These are phyloP conservation scores for Nevesoporus exiguus DNA, from an alignment of 768 basidiomycete species.

Conservation along the genomic window DNA sequence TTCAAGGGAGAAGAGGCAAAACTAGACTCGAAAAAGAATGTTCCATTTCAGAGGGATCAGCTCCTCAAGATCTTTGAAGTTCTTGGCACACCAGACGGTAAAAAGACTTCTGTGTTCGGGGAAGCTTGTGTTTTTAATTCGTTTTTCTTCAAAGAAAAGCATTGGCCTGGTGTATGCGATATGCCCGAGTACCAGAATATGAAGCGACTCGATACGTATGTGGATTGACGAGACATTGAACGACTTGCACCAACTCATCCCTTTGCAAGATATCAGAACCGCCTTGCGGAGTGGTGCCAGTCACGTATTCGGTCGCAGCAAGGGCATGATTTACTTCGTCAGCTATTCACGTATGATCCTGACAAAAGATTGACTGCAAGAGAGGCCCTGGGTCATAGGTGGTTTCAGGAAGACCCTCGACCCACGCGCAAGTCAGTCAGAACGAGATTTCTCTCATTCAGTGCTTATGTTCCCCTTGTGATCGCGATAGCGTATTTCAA, in stretches of 20 bases:
- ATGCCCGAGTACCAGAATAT: slow-evolving; percentile 89
- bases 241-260: slow-evolving; percentile 7
- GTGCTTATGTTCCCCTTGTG: slow-evolving; percentile 5
- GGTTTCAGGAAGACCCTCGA: slow-evolving; percentile 89
- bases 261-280: slow-evolving; percentile 52
- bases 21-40: slow-evolving; percentile 92
- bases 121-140: slow-evolving; percentile 1
- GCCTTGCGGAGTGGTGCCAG: slow-evolving; percentile 73
- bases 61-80: slow-evolving; percentile 95
- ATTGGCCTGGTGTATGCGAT: slow-evolving; percentile 82
- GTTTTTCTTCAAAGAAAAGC: slow-evolving; percentile 52
- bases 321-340: slow-evolving; percentile 81
- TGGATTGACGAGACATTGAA: slow-evolving; percentile 9
- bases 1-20: slow-evolving; percentile 99
- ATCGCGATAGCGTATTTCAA: slow-evolving; percentile 63
- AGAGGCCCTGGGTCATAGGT: slow-evolving; percentile 78
- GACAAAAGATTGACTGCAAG: slow-evolving; percentile 79
- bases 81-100: slow-evolving; percentile 83
- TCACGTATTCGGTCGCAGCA: slow-evolving; percentile 53
- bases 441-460: background rate
- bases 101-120: background rate
- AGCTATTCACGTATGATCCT: slow-evolving; percentile 89
- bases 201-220: slow-evolving; percentile 72
- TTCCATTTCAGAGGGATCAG: slow-evolving; percentile 96
- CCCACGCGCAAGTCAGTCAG: slow-evolving; percentile 78